phyloP scores from a whole-genome alignment of 2,329 filamentous ascomycete species.

The Didymella exigua region DNA sequence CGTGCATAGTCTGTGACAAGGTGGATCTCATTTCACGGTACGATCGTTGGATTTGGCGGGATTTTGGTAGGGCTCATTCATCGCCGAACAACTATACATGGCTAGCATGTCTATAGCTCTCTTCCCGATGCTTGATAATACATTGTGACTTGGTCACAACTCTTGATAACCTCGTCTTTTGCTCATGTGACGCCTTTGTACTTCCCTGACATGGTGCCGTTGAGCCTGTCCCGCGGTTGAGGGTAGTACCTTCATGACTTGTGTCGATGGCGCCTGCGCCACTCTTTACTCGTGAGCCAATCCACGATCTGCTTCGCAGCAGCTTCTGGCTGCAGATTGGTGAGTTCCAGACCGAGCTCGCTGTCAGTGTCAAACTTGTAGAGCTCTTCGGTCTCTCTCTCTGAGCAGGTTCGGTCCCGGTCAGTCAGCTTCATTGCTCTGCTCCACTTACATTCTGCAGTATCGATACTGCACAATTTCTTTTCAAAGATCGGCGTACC shows the following conservation, averaged over 20 bases:
- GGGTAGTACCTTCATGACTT: neutral
- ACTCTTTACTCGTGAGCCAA: neutral
- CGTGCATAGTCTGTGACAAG: neutral
- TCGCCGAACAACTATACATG: slow-evolving; percentile 21
- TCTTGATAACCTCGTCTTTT: neutral
- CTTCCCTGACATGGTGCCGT: neutral
- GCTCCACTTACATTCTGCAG: neutral
- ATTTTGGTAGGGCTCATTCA: slow-evolving; percentile 13
- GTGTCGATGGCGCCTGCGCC: neutral
- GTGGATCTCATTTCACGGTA: slow-evolving; percentile 11
- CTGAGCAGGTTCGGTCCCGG: neutral
- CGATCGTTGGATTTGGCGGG: slow-evolving; percentile 19
- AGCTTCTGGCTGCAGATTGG: neutral
- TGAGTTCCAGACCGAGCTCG: neutral
- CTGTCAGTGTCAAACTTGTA: neutral
- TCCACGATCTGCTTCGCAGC: neutral
- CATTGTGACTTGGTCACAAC: slow-evolving; percentile 17
- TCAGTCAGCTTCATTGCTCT: neutral
- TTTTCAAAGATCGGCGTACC: neutral
- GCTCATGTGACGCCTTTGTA: neutral
- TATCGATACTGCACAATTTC: neutral
- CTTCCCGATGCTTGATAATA: slow-evolving; percentile 23
- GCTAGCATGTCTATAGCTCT: slow-evolving; percentile 23
- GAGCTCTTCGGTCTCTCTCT: neutral
- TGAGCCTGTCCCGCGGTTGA: neutral